Evolutionary conservation across 805 yeast genomes (phyloP).

Genomic region (Scheffersomyces ergatensis): DNA sequence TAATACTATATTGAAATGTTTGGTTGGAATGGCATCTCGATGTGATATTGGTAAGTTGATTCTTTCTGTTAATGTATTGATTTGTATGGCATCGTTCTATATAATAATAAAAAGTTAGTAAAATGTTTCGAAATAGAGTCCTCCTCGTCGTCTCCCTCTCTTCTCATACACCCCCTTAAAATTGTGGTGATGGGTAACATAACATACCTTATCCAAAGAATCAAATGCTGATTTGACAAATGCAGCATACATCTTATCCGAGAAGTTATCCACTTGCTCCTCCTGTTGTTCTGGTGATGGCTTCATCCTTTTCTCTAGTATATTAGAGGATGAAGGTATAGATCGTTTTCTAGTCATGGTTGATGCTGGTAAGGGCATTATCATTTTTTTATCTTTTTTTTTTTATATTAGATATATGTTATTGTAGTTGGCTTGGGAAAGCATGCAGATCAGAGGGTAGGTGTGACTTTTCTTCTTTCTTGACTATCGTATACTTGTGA

Average conservation of each 20-base stretch:
- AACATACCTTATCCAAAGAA: constrained; percentile 58
- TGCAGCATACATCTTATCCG: constrained; percentile 34
- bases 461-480: too few species aligned
- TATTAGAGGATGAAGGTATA: background rate
- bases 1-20: constrained; percentile 55
- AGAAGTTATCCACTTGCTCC: constrained; percentile 6
- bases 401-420: background rate
- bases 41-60: constrained; percentile 51
- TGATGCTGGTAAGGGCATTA: constrained; percentile 12
- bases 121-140: background rate
- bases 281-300: constrained; percentile 8
- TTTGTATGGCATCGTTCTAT: constrained; percentile 48
- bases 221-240: constrained; percentile 68
- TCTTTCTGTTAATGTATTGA: constrained; percentile 61
- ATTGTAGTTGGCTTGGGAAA: too few species aligned
- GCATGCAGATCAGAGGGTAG: too few species aligned
- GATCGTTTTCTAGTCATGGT: constrained; percentile 8
- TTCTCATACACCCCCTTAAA: constrained; percentile 1
- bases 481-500: too few species aligned
- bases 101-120: constrained; percentile 1
- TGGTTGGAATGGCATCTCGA: constrained; percentile 51
- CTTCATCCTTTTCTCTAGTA: too few species aligned
- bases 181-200: too few species aligned
- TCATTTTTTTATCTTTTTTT: constrained; percentile 7
- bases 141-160: background rate